These are phyloP conservation scores for Camillea tinctor DNA, from an alignment of 2,329 filamentous ascomycete species.

Conservation along the genomic window DNA sequence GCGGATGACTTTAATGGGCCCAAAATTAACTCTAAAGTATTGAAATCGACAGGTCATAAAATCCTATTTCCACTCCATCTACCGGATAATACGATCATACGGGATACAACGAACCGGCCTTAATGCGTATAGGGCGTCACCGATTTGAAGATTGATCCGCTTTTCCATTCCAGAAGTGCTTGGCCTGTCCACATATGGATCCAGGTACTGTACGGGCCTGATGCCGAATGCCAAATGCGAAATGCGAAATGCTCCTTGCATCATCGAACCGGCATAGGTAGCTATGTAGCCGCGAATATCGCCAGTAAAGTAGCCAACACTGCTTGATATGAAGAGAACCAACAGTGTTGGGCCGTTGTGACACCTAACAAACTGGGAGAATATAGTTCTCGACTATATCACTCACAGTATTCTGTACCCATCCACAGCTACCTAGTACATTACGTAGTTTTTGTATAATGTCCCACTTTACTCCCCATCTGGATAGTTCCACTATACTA, in stretches of 20 bases:
- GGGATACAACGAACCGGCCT: neutral
- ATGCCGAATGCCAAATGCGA: too few species aligned
- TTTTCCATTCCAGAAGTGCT: neutral
- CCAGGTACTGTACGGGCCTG: neutral
- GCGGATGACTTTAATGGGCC: neutral
- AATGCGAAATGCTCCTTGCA: neutral
- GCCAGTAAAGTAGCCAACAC: neutral
- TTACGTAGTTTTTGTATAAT: too few species aligned
- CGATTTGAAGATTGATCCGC: neutral
- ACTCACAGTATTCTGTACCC: neutral
- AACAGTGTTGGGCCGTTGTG: neutral
- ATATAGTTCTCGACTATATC: neutral
- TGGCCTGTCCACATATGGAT: neutral
- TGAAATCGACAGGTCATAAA: constrained; percentile 9
- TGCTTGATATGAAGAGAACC: neutral
- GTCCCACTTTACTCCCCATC: too few species aligned
- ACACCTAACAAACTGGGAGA: neutral
- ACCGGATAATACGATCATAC: neutral
- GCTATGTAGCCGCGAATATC: neutral
- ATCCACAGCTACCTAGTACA: neutral
- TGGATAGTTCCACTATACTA: too few species aligned
- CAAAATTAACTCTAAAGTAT: constrained; percentile 1
- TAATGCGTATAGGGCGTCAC: neutral
- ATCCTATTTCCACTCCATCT: neutral
- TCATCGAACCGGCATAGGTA: neutral